Conservation (phyloP, 2,329 filamentous ascomycete genomes). For the Aspergillus pseudoviridinutans region DNA sequence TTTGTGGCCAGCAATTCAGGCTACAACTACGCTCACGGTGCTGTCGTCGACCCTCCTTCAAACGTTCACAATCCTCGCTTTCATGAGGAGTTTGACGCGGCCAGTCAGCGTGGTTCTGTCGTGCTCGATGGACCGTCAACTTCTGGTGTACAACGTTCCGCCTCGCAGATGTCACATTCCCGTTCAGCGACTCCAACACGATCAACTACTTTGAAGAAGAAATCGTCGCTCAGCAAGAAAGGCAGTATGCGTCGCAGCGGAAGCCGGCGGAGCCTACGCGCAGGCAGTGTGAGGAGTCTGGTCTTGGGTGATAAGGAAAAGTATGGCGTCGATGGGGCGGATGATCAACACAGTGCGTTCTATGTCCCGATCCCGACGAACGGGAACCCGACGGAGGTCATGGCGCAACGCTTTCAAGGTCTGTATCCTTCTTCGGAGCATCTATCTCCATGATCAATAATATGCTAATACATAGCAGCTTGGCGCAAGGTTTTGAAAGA, state of each 20-base stretch:
- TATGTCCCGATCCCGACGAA: conserved; percentile 83
- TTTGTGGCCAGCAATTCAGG: conserved; percentile 34
- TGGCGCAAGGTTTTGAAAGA: conserved; percentile 97
- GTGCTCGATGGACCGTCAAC: conserved; percentile 25
- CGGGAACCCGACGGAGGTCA: conserved; percentile 80
- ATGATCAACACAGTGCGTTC: conserved; percentile 76
- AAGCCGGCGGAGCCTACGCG: conserved; percentile 76
- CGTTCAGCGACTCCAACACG: conserved; percentile 42
- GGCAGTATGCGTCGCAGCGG: conserved; percentile 72
- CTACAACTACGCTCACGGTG: conserved; percentile 34
- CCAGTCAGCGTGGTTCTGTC: conserved; percentile 34
- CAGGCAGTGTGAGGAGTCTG: conserved; percentile 81
- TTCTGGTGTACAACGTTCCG: conserved; percentile 33
- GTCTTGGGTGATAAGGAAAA: conserved; percentile 62
- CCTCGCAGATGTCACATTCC: conserved; percentile 41
- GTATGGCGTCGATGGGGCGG: conserved; percentile 46
- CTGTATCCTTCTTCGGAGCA: conserved; percentile 28
- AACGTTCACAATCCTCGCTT: conserved; percentile 35
- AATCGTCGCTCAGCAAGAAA: conserved; percentile 68
- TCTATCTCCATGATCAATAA: background rate
- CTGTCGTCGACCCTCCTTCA: conserved; percentile 27
- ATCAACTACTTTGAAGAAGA: conserved; percentile 83
- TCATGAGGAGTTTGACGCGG: conserved; percentile 36
- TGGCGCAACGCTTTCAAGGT: conserved; percentile 88
- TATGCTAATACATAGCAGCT: conserved; percentile 48